Percentiles rank a stretch among this genome's conserved stretches.
phyloP scores from a whole-genome alignment of 495 filamentous ascomycete genomes.

The Penicillium herquei region DNA sequence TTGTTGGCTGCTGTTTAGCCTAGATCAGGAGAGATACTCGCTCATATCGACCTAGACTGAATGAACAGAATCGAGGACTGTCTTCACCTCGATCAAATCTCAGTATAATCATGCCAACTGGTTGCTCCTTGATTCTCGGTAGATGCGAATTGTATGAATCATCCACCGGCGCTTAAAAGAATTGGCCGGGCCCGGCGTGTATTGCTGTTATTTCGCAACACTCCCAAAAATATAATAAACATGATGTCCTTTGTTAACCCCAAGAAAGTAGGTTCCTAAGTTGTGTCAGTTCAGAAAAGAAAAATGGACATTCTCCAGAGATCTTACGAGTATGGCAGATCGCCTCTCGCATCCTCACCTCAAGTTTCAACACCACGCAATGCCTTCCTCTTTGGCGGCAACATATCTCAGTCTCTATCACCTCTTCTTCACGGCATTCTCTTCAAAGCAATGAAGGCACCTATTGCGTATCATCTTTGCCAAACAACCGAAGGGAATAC shows the following conservation, averaged over 20 bases:
- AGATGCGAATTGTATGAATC: background rate
- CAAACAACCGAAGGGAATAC: conserved; percentile 32
- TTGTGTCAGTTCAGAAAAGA: background rate
- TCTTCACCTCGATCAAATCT: conserved; percentile 25
- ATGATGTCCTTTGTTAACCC: too few relatives aligned
- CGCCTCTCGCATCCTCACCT: background rate
- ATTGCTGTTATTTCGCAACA: too few relatives aligned
- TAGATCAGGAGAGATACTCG: conserved; percentile 27
- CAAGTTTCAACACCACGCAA: background rate
- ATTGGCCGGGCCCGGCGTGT: conserved; percentile 1
- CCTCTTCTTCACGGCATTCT: conserved; percentile 58
- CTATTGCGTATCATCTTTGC: conserved; percentile 52
- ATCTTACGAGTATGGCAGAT: conserved; percentile 10
- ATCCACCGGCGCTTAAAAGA: background rate
- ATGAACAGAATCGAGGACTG: conserved; percentile 4
- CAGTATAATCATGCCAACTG: conserved; percentile 10
- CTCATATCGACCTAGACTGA: conserved; percentile 23
- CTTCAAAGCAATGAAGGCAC: conserved; percentile 44
- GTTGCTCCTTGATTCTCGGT: background rate
- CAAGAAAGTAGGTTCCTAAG: too few relatives aligned
- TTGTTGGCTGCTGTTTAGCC: conserved; percentile 28
- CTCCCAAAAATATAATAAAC: background rate
- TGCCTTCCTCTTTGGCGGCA: conserved; percentile 28
- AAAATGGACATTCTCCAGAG: conserved; percentile 10
- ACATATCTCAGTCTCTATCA: conserved; percentile 55